These are phyloP conservation scores for Agroathelia rolfsii DNA, from an alignment of 1,284 basidiomycete species.

Conservation along the genomic window DNA sequence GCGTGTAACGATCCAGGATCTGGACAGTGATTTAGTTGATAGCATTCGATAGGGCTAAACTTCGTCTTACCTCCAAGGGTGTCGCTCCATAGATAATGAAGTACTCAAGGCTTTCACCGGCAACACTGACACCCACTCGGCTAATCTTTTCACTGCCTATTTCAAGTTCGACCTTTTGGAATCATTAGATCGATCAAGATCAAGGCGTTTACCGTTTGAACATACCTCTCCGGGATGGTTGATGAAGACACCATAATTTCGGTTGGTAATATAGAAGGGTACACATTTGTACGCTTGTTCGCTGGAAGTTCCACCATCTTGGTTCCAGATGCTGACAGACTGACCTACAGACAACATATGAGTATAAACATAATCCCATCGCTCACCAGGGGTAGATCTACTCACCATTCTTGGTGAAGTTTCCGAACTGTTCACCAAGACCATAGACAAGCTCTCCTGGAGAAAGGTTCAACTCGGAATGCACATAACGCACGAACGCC, in stretches of 20 bases:
- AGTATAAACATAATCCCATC: slow-evolving; percentile 2
- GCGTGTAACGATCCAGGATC: slow-evolving; percentile 53
- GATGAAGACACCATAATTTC: slow-evolving; percentile 67
- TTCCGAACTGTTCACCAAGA: slow-evolving; percentile 63
- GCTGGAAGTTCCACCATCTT: slow-evolving; percentile 60
- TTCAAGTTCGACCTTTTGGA: slow-evolving; percentile 68
- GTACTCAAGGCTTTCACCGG: slow-evolving; percentile 54
- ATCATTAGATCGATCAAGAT: too few species aligned
- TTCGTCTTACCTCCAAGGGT: slow-evolving; percentile 41
- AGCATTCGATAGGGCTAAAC: too few species aligned
- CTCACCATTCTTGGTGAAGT: slow-evolving; percentile 67
- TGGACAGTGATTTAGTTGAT: slow-evolving; percentile 14
- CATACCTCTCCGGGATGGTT: slow-evolving; percentile 71
- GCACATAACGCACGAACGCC: slow-evolving; percentile 44
- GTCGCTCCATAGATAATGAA: slow-evolving; percentile 61
- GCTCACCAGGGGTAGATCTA: not conserved
- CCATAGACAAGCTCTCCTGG: slow-evolving; percentile 68
- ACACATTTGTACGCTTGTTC: slow-evolving; percentile 71
- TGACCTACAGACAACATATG: slow-evolving; percentile 30
- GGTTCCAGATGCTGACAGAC: slow-evolving; percentile 60
- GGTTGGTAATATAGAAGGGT: slow-evolving; percentile 63
- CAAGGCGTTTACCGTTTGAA: too few species aligned
- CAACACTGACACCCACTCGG: slow-evolving; percentile 59
- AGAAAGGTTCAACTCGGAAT: slow-evolving; percentile 58
- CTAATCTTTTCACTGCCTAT: slow-evolving; percentile 68